Evolutionary conservation across 495 filamentous ascomycete genomes (phyloP).

Genomic region (Penicillium chermesinum): DNA sequence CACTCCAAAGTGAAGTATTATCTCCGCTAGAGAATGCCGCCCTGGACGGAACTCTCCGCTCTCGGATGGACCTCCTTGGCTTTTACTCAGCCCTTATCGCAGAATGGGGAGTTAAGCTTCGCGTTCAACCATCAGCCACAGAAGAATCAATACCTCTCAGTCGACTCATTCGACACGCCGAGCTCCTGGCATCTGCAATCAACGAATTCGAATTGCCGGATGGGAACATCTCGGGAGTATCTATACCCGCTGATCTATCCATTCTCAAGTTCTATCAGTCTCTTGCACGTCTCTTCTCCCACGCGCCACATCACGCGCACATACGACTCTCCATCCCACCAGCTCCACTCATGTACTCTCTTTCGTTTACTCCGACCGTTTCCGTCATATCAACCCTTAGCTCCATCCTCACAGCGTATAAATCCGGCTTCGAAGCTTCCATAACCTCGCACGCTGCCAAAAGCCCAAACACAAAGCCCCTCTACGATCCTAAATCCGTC

Average conservation of each 20-base stretch:
- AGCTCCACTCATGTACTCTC: conserved; percentile 61
- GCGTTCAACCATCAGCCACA: conserved; percentile 19
- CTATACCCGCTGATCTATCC: conserved; percentile 25
- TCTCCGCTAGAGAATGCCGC: conserved; percentile 54
- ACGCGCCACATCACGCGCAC: conserved; percentile 41
- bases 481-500: conserved; percentile 49
- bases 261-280: conserved; percentile 69
- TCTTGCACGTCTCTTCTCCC: conserved; percentile 50
- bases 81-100: conserved; percentile 69
- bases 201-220: conserved; percentile 42
- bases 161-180: conserved; percentile 52
- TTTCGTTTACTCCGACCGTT: conserved; percentile 59
- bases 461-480: conserved; percentile 28
- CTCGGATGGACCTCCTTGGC: conserved; percentile 52
- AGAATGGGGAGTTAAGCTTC: conserved; percentile 56
- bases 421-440: conserved; percentile 66
- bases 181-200: conserved; percentile 57
- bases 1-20: conserved; percentile 45
- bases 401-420: conserved; percentile 61
- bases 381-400: conserved; percentile 67
- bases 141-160: conserved; percentile 38
- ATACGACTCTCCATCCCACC: conserved; percentile 64
- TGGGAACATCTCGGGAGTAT: conserved; percentile 5
- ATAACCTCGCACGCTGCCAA: conserved; percentile 40
- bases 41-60: conserved; percentile 44